phyloP scores from a whole-genome alignment of 257 asterid species.

The Solanum virginianum region DNA sequence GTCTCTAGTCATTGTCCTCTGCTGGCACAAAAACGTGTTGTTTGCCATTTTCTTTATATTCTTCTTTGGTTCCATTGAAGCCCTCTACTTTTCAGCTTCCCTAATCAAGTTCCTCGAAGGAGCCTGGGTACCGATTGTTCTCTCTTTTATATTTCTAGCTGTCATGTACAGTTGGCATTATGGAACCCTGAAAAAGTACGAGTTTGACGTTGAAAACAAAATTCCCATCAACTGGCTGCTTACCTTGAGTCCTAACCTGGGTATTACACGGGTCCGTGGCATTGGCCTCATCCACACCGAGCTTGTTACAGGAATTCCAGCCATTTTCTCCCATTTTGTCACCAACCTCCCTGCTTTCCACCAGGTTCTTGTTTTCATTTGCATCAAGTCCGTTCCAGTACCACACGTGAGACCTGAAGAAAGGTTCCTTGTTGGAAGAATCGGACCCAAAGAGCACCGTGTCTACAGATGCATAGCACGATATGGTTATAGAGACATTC shows the following conservation, averaged over 20 bases:
- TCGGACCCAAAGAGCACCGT: conserved; percentile 69
- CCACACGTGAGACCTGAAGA: conserved; percentile 93
- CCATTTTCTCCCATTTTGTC: conserved; percentile 79
- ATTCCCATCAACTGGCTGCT: conserved; percentile 87
- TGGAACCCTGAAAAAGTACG: conserved; percentile 72
- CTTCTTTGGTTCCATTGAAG: conserved; percentile 89
- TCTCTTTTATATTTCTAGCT: conserved; percentile 53
- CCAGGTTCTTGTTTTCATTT: conserved; percentile 68
- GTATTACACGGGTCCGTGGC: conserved; percentile 79
- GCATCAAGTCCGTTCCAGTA: conserved; percentile 78
- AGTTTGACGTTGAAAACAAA: conserved; percentile 79
- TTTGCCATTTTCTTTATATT: conserved; percentile 57
- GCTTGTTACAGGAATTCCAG: conserved; percentile 89
- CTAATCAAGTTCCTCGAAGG: conserved; percentile 91
- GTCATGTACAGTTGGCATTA: conserved; percentile 84
- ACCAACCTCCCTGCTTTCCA: conserved; percentile 95
- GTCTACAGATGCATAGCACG: conserved; percentile 84
- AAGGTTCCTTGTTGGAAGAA: conserved; percentile 74
- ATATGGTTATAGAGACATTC: conserved; percentile 69
- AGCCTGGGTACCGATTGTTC: conserved; percentile 89
- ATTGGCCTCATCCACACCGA: conserved; percentile 92
- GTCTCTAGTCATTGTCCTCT: conserved; percentile 81
- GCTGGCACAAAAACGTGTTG: conserved; percentile 61
- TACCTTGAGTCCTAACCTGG: conserved; percentile 66
- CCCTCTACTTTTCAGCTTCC: conserved; percentile 92